Evolutionary conservation across 1,139 yeast species (phyloP), one percentile per base, ranked within the genome.

Genomic region (Scheffersomyces illinoinensis): DNA sequence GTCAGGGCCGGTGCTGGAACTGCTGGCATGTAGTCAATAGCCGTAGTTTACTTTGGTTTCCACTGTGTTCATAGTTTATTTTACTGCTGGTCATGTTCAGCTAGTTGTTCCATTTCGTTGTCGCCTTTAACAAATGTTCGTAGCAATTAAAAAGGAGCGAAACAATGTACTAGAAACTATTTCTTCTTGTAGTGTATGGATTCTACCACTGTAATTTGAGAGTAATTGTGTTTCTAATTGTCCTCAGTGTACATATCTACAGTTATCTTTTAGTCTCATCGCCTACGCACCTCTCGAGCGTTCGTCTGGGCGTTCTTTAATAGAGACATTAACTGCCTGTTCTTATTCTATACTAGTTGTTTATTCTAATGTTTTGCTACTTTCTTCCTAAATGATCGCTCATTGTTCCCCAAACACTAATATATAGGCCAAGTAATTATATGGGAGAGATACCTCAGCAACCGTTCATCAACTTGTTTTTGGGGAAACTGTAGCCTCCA

Each of bases 401-500:
- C 12, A 33, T 8, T 33, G 43, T 33, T 33, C 17, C 12, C 43
- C 43, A 17, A 33, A 33, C 43, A 33, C 43, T 12, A 12, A 33
- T 21, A 21, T 21, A 21, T 21, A 21, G 21, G 21, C 21, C 7
- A 14, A 33, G 43, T 33, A 12, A 33, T 33, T 12, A 26, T 26
- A 26, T 26, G 12, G 12, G 12, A 14, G 43, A 33, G 43, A 24
- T 54, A 5, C 47, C 48, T 39, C 47, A 48, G 53, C 65, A 61
- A 5, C 58, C 60, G 20, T 54, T 50, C 50, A 59, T 59, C 57
- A 72, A 62, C 50, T 58, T 64, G 56, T 71, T 67, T 57, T 70
- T 71, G 12, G 76, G 76, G 59, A 64, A 58, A 3, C 60, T 56
- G 61, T 71, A 71, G 3, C 76, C 76, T 1, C 71, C 74, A 7